A percentile compares a stretch with the other conserved stretches of the same genome.
Conservation (phyloP, 1,284 basidiomycete genomes). For the Fistulinella staudtii region DNA sequence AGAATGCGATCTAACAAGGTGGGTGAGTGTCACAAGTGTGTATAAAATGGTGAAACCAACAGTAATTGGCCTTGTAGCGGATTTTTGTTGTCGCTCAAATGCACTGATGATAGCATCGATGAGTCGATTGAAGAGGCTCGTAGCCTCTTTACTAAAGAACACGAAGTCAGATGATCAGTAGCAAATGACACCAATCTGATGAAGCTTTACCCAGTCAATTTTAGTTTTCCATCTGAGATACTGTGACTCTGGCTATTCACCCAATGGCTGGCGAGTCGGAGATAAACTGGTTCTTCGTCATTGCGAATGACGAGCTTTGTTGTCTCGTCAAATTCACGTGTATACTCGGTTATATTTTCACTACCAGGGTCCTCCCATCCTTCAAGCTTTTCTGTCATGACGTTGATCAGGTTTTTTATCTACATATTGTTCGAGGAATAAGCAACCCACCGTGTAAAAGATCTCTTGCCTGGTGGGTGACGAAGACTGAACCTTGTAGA, state of each 20-base stretch:
- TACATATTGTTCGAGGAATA: neutral
- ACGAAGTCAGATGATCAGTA: constrained; percentile 18
- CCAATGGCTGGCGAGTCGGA: constrained; percentile 5
- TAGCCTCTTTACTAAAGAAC: constrained; percentile 40
- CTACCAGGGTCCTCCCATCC: constrained; percentile 20
- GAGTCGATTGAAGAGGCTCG: constrained; percentile 41
- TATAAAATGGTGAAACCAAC: constrained; percentile 18
- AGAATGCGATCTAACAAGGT: constrained; percentile 17
- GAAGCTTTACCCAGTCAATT: constrained; percentile 11
- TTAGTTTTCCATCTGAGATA: constrained; percentile 10
- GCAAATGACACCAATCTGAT: too few species aligned
- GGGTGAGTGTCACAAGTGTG: neutral
- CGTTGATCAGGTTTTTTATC: too few species aligned
- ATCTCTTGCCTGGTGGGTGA: constrained; percentile 36
- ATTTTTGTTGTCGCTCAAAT: constrained; percentile 30
- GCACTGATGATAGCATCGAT: constrained; percentile 22
- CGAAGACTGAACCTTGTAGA: constrained; percentile 31
- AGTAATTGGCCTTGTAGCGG: constrained; percentile 23
- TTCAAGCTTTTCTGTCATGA: constrained; percentile 30
- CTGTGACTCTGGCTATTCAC: neutral
- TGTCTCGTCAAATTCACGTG: constrained; percentile 9
- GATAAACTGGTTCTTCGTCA: constrained; percentile 7
- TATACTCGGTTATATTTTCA: constrained; percentile 14
- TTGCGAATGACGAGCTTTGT: constrained; percentile 10
- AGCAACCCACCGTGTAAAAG: constrained; percentile 32